Percentiles rank a stretch among this genome's conserved stretches.
Conservation (phyloP, 345 rosid genomes). For the Populus davidiana region DNA sequence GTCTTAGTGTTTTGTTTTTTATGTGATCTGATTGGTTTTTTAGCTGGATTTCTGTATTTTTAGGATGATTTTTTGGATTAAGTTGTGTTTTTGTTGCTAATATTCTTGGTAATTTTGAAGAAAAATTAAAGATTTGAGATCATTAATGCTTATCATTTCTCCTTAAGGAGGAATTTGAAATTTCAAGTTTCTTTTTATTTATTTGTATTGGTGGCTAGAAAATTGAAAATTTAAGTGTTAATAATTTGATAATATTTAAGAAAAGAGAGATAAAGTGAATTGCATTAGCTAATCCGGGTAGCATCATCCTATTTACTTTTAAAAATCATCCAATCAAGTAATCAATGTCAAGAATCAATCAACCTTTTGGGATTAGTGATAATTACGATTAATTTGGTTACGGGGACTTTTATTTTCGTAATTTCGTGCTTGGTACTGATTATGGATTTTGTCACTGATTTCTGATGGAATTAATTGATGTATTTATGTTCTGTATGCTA, state of each 20-base stretch:
- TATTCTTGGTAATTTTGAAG: not conserved
- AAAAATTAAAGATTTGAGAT: not conserved
- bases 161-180: too few species aligned
- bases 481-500: not conserved
- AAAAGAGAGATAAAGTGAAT: not conserved
- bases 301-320: not conserved
- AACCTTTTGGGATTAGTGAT: not conserved
- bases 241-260: not conserved
- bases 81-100: not conserved
- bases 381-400: not conserved
- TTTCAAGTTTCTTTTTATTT: too few species aligned
- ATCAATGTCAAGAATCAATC: not conserved
- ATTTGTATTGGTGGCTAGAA: too few species aligned
- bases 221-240: not conserved
- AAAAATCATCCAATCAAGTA: not conserved
- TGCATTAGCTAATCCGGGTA: not conserved
- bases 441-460: not conserved
- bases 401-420: not conserved
- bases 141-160: too few species aligned
- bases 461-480: not conserved
- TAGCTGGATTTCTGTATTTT: not conserved
- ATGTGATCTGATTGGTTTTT: not conserved
- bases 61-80: not conserved
- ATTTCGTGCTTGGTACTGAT: not conserved
- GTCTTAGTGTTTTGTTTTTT: slow-evolving; percentile 8